These are phyloP conservation scores for Penicillium roqueforti DNA, from an alignment of 495 filamentous ascomycete species.

Conservation along the genomic window DNA sequence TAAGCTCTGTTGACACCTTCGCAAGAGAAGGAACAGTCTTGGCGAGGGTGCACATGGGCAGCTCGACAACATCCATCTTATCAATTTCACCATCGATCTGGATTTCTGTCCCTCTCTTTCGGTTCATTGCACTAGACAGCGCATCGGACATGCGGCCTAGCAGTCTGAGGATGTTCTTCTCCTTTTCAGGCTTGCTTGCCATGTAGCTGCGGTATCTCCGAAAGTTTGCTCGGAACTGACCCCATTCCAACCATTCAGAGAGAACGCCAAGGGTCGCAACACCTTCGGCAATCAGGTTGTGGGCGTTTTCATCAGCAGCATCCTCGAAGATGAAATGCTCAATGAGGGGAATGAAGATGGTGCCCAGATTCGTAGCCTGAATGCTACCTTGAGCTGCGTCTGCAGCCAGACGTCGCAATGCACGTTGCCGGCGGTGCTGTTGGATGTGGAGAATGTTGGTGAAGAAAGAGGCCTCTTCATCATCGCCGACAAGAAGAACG, in stretches of 20 bases:
- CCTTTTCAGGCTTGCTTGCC: slow-evolving; percentile 71
- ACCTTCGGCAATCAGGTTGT: slow-evolving; percentile 80
- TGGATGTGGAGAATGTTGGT: slow-evolving; percentile 88
- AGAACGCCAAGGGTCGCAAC: slow-evolving; percentile 69
- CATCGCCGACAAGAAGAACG: slow-evolving; percentile 65
- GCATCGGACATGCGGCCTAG: slow-evolving; percentile 77
- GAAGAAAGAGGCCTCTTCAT: slow-evolving; percentile 92
- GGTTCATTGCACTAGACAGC: slow-evolving; percentile 51
- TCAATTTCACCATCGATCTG: slow-evolving; percentile 34
- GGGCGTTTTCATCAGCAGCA: slow-evolving; percentile 68
- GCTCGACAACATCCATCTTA: slow-evolving; percentile 26
- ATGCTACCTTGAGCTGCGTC: slow-evolving; percentile 60
- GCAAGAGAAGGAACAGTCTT: slow-evolving; percentile 61
- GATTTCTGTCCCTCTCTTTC: slow-evolving; percentile 28
- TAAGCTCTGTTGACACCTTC: slow-evolving; percentile 70
- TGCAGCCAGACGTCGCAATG: slow-evolving; percentile 67
- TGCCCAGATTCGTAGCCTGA: slow-evolving; percentile 69
- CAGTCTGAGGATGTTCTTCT: slow-evolving; percentile 80
- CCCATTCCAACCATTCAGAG: slow-evolving; percentile 77
- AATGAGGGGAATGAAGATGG: slow-evolving; percentile 84
- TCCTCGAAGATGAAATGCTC: slow-evolving; percentile 90
- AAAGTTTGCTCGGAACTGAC: slow-evolving; percentile 80
- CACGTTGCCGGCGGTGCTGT: slow-evolving; percentile 78
- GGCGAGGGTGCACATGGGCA: slow-evolving; percentile 49
- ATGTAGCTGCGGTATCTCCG: slow-evolving; percentile 76